These are phyloP conservation scores for Lasiosphaeria miniovina DNA, from an alignment of 495 filamentous ascomycete species.

Conservation along the genomic window DNA sequence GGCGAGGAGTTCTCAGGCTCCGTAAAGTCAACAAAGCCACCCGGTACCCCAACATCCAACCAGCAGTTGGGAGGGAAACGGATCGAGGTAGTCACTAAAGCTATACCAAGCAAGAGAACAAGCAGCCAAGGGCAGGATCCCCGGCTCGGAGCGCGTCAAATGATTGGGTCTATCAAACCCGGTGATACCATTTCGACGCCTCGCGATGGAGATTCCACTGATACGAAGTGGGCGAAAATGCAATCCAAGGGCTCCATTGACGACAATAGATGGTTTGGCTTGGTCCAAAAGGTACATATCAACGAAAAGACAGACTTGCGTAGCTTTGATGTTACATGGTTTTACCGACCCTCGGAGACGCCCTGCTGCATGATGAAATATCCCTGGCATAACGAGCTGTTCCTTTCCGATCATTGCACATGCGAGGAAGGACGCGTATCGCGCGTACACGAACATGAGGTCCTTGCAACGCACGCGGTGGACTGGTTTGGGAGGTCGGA, in stretches of 20 bases:
- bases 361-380: conserved; percentile 61
- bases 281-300: conserved; percentile 56
- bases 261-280: conserved; percentile 59
- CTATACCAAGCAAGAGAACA: background rate
- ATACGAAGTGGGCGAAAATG: conserved; percentile 54
- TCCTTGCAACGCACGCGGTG: conserved; percentile 52
- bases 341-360: conserved; percentile 68
- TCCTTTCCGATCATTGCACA: conserved; percentile 73
- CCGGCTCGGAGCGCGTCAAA: background rate
- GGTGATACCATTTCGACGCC: conserved; percentile 45
- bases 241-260: conserved; percentile 35
- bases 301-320: conserved; percentile 26
- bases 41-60: background rate
- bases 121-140: background rate
- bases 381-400: conserved; percentile 66
- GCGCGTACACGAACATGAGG: conserved; percentile 47
- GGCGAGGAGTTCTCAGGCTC: conserved; percentile 9
- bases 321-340: conserved; percentile 63
- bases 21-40: background rate
- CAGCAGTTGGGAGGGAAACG: too few species aligned
- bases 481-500: conserved; percentile 52
- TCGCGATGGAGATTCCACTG: conserved; percentile 36
- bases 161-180: conserved; percentile 23
- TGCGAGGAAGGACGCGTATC: conserved; percentile 45
- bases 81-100: background rate